Conservation (phyloP, 1,284 basidiomycete genomes). For the Coriolopsis trogii region DNA sequence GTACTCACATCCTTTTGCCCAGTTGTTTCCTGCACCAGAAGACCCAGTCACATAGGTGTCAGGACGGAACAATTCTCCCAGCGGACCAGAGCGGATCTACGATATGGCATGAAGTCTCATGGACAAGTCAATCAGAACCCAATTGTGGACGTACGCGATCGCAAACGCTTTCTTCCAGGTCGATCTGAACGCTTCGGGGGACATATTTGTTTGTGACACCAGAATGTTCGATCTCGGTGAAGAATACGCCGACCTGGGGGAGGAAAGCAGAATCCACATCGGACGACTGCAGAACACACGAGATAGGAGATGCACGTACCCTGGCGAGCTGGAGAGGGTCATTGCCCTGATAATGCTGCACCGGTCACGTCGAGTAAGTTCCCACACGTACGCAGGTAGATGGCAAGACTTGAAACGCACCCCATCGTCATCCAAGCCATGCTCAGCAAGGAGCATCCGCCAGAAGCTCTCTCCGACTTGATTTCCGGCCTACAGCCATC, state of each 20-base stretch:
- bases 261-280: not conserved
- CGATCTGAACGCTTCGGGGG: conserved; percentile 92
- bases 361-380: not conserved
- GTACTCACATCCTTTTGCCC: conserved; percentile 85
- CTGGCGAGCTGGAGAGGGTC: conserved; percentile 51
- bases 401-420: conserved; percentile 50
- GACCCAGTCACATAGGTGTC: conserved; percentile 83
- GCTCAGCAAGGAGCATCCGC: conserved; percentile 79
- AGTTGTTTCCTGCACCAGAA: conserved; percentile 90
- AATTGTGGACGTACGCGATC: conserved; percentile 61
- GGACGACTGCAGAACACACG: not conserved
- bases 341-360: conserved; percentile 49
- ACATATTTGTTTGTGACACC: conserved; percentile 71
- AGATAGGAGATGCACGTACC: conserved; percentile 33
- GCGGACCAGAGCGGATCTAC: conserved; percentile 67
- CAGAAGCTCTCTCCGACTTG: conserved; percentile 83
- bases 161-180: conserved; percentile 91
- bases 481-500: conserved; percentile 57
- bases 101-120: not conserved
- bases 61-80: conserved; percentile 83
- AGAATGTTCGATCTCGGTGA: conserved; percentile 57
- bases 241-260: conserved; percentile 73
- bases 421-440: conserved; percentile 72
- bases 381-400: not conserved
- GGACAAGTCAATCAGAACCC: not conserved